Evolutionary conservation across 768 basidiomycete species (phyloP).

Genomic region (Tricholoma bakamatsutake): DNA sequence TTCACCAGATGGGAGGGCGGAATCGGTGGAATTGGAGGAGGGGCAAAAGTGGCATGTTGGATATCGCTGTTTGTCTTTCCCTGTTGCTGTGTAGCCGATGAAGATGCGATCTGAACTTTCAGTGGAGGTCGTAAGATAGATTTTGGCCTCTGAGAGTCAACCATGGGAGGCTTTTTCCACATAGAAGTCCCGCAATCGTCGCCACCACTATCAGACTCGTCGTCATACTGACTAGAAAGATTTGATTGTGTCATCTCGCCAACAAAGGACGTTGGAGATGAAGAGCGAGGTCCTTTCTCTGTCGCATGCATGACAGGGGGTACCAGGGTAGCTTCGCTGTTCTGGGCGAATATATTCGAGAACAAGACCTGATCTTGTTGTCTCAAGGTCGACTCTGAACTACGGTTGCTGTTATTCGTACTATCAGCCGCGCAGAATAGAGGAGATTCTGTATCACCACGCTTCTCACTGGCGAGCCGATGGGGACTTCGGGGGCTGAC

Average conservation of each 20-base stretch:
- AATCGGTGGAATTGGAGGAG: slow-evolving; percentile 15
- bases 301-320: slow-evolving; percentile 4
- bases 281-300: slow-evolving; percentile 6
- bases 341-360: slow-evolving; percentile 14
- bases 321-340: slow-evolving; percentile 21
- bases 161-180: slow-evolving; percentile 38
- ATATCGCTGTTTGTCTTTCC: slow-evolving; percentile 3
- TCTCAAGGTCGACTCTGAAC: slow-evolving; percentile 24
- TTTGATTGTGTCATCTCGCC: slow-evolving; percentile 12
- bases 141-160: slow-evolving; percentile 19
- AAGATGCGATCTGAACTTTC: slow-evolving; percentile 37
- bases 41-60: slow-evolving; percentile 16
- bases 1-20: slow-evolving; percentile 17
- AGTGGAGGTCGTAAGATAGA: slow-evolving; percentile 36
- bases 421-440: slow-evolving; percentile 21
- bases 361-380: slow-evolving; percentile 26
- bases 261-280: slow-evolving; percentile 19
- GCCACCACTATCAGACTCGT: slow-evolving; percentile 44
- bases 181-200: slow-evolving; percentile 36
- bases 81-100: slow-evolving; percentile 9
- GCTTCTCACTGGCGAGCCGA: slow-evolving; percentile 28
- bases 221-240: slow-evolving; percentile 22
- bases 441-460: slow-evolving; percentile 17
- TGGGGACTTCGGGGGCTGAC: slow-evolving; percentile 45
- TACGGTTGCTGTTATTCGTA: slow-evolving; percentile 11